Conservation (phyloP, 441 rosid genomes). For the Pelargonium fulgidum region DNA sequence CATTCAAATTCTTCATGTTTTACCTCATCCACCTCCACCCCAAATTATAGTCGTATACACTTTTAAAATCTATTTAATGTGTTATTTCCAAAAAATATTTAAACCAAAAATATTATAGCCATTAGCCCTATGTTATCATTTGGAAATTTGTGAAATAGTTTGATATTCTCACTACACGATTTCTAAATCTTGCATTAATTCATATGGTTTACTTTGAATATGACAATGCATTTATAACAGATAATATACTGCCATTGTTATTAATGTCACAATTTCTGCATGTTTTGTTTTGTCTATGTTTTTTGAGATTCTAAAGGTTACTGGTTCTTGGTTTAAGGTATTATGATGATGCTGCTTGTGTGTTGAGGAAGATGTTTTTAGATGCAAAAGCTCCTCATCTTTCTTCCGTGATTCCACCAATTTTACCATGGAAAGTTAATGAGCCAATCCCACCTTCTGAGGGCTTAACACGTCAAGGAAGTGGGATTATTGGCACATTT, state of each 20-base stretch:
- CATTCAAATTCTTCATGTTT: too few species aligned
- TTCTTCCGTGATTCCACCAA: slow-evolving; percentile 85
- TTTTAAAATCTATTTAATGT: too few species aligned
- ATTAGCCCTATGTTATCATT: too few species aligned
- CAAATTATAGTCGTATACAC: too few species aligned
- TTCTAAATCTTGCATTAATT: too few species aligned
- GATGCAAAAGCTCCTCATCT: slow-evolving; percentile 99
- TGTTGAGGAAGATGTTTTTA: slow-evolving; percentile 89
- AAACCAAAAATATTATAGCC: too few species aligned
- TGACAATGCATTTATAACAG: too few species aligned
- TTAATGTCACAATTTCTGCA: not conserved
- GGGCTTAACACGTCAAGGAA: slow-evolving; percentile 96
- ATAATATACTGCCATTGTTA: not conserved
- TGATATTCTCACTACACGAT: too few species aligned
- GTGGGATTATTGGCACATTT: slow-evolving; percentile 93
- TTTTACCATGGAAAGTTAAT: slow-evolving; percentile 89
- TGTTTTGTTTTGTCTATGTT: slow-evolving; percentile 12
- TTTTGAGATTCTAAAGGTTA: slow-evolving; percentile 15
- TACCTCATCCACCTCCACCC: too few species aligned
- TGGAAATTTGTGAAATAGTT: too few species aligned
- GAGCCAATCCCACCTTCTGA: slow-evolving; percentile 71
- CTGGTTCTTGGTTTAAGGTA: slow-evolving; percentile 44
- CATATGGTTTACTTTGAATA: too few species aligned
- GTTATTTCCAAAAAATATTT: too few species aligned
- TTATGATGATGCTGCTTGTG: slow-evolving; percentile 99